A percentile compares a stretch with the other conserved stretches of the same genome.
Evolutionary conservation across 1,284 basidiomycete species (phyloP).

Genomic region (Ceratobasidium sp.): DNA sequence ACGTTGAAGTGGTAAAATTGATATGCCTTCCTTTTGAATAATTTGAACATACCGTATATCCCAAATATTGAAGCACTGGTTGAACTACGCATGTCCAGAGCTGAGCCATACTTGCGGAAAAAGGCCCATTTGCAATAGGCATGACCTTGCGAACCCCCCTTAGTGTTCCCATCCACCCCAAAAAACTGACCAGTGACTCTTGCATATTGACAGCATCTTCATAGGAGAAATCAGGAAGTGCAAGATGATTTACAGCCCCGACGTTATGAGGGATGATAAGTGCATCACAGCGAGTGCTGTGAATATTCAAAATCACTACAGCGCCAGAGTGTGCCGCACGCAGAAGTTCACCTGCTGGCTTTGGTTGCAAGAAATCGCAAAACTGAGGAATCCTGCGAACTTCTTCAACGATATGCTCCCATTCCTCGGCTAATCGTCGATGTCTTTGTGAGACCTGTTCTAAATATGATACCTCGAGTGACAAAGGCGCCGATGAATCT

Average conservation of each 20-base stretch:
- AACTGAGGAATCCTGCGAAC: constrained; percentile 33
- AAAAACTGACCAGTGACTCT: too few species aligned
- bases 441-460: not conserved
- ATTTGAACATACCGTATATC: not conserved
- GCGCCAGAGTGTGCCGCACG: constrained; percentile 34
- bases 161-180: too few species aligned
- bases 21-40: not conserved
- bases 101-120: not conserved
- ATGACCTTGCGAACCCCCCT: too few species aligned
- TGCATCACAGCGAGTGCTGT: constrained; percentile 33
- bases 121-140: too few species aligned
- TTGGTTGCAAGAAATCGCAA: constrained; percentile 34
- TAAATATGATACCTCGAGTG: too few species aligned
- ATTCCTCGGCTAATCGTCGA: constrained; percentile 26
- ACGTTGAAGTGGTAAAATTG: not conserved
- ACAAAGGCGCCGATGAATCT: too few species aligned
- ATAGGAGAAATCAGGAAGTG: too few species aligned
- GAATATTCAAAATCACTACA: constrained; percentile 38
- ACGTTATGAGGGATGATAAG: constrained; percentile 7
- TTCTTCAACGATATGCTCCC: constrained; percentile 40
- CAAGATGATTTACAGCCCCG: too few species aligned
- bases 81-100: constrained; percentile 3
- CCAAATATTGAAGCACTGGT: not conserved
- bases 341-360: constrained; percentile 4
- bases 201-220: too few species aligned